phyloP scores from a whole-genome alignment of 805 yeast genomes.

The Pachysolen tannophilus region DNA sequence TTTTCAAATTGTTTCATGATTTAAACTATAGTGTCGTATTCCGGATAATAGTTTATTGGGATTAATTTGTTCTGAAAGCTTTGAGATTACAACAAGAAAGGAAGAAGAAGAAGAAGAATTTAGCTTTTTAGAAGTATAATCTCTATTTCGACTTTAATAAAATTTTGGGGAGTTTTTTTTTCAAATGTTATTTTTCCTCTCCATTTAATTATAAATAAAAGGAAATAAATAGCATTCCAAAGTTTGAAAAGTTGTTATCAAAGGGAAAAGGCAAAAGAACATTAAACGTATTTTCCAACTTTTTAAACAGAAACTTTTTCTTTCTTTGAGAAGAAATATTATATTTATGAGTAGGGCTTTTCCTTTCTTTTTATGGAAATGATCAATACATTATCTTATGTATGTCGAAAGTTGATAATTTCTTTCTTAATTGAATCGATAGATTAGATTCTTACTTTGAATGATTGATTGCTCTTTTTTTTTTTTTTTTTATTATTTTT shows the following conservation, averaged over 20 bases:
- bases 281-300: neutral
- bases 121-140: no score
- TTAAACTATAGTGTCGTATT: no score
- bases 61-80: no score
- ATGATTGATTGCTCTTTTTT: conserved; percentile 3
- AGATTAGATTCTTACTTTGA: conserved; percentile 2
- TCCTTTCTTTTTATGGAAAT: conserved; percentile 1
- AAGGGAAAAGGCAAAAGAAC: neutral
- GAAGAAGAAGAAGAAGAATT: no score
- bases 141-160: no score
- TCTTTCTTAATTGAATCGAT: neutral
- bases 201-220: neutral
- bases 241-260: conserved; percentile 4
- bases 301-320: no score
- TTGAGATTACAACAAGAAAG: no score
- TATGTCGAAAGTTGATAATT: conserved; percentile 5
- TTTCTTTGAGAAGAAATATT: neutral
- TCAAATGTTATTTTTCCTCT: neutral
- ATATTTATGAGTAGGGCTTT: conserved; percentile 5
- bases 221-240: conserved; percentile 5
- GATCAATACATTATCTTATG: conserved; percentile 4
- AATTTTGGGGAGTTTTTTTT: neutral
- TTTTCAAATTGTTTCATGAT: no score
- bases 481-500: neutral
- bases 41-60: no score